These are phyloP conservation scores for Lippia alba DNA, from an alignment of 305 asterid genomes.

Conservation along the genomic window DNA sequence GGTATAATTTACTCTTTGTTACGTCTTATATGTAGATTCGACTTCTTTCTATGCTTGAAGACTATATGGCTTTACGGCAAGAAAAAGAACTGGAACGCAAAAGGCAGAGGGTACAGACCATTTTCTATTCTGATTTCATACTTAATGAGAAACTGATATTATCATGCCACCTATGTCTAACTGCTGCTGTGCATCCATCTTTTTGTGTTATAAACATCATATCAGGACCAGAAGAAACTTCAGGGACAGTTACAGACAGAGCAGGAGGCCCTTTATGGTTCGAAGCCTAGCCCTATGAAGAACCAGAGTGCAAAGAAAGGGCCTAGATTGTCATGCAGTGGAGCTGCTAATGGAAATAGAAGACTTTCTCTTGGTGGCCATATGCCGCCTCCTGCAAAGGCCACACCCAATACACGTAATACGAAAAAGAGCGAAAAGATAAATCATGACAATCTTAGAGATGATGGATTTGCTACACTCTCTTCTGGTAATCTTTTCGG, in stretches of 20 bases:
- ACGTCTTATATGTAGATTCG: slow-evolving; percentile 58
- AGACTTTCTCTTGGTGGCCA: slow-evolving; percentile 89
- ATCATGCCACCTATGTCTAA: slow-evolving; percentile 18
- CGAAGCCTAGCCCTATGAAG: slow-evolving; percentile 98
- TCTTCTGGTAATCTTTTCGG: slow-evolving; percentile 63
- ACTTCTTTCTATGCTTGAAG: slow-evolving; percentile 89
- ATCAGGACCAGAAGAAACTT: slow-evolving; percentile 96
- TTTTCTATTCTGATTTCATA: slow-evolving; percentile 6
- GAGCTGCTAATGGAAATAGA: slow-evolving; percentile 52
- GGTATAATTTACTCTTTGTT: slow-evolving; percentile 23
- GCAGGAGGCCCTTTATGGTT: slow-evolving; percentile 95
- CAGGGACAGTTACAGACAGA: slow-evolving; percentile 91
- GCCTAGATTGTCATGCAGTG: slow-evolving; percentile 70
- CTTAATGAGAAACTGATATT: neutral
- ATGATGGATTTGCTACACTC: slow-evolving; percentile 61
- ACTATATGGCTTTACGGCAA: slow-evolving; percentile 66
- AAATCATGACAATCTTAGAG: slow-evolving; percentile 51
- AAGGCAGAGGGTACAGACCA: slow-evolving; percentile 72
- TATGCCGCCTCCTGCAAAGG: slow-evolving; percentile 59
- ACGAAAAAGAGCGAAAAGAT: slow-evolving; percentile 62
- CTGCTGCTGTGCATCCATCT: slow-evolving; percentile 3
- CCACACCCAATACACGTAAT: slow-evolving; percentile 72
- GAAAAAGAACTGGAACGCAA: slow-evolving; percentile 91
- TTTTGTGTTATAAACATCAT: neutral
- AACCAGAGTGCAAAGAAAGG: slow-evolving; percentile 86